Conservation (phyloP, 2,329 filamentous ascomycete species). For the Corinectria fuckeliana region DNA sequence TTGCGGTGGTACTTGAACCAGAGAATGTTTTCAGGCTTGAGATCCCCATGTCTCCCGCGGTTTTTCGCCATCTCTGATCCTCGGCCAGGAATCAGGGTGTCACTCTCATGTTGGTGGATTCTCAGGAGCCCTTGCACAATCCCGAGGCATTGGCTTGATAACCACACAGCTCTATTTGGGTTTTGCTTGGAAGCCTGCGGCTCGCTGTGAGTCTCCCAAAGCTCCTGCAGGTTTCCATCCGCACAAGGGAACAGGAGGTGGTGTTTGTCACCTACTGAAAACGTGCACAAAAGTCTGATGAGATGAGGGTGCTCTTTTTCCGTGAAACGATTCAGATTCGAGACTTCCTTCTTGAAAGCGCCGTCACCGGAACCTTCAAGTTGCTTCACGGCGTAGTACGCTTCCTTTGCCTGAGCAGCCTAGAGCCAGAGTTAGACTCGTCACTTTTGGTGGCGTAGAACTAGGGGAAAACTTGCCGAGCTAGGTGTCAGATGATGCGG, state of each 20-base stretch:
- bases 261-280: neutral
- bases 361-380: neutral
- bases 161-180: neutral
- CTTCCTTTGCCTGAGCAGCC: neutral
- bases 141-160: neutral
- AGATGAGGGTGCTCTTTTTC: constrained; percentile 5
- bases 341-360: neutral
- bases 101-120: constrained; percentile 1
- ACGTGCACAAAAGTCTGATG: constrained; percentile 7
- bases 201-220: neutral
- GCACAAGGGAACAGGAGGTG: constrained; percentile 14
- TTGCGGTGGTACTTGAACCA: neutral
- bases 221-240: constrained; percentile 2
- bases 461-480: neutral
- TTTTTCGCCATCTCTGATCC: neutral
- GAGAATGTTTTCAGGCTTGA: constrained; percentile 19
- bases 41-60: constrained; percentile 8
- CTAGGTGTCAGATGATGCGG: neutral
- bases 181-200: neutral
- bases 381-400: neutral
- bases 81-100: neutral
- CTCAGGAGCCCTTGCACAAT: neutral
- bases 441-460: too few relatives aligned
- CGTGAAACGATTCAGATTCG: neutral
- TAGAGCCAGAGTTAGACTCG: too few relatives aligned